Evolutionary conservation across 345 rosid species (phyloP).

Genomic region (Linum lewisii): DNA sequence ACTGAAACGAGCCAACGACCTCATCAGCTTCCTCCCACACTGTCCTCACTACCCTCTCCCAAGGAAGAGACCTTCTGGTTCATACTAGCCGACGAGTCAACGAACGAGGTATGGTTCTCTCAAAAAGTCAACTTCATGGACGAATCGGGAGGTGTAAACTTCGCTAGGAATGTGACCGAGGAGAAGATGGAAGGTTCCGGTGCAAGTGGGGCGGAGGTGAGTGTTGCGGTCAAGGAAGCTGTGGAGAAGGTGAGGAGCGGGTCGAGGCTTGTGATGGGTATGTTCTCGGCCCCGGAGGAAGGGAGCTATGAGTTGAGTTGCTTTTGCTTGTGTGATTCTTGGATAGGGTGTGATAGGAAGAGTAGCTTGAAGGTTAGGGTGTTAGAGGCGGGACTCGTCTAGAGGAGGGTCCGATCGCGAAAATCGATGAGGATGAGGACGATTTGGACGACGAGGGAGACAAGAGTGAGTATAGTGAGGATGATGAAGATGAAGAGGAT

Average conservation of each 20-base stretch:
- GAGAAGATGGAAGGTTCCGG: slow-evolving; percentile 93
- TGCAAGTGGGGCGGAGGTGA: slow-evolving; percentile 62
- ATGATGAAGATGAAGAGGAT: slow-evolving; percentile 66
- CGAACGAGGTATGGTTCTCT: slow-evolving; percentile 85
- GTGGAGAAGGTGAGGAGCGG: slow-evolving; percentile 75
- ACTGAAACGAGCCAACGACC: slow-evolving; percentile 68
- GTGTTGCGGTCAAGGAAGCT: slow-evolving; percentile 51
- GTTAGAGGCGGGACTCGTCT: slow-evolving; percentile 46
- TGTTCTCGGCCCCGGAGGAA: slow-evolving; percentile 74
- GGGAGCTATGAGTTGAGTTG: slow-evolving; percentile 83
- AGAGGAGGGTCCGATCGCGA: slow-evolving; percentile 80
- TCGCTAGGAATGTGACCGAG: too few species aligned
- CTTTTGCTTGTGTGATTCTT: slow-evolving; percentile 80
- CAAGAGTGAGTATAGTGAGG: slow-evolving; percentile 91
- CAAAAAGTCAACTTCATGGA: slow-evolving; percentile 94
- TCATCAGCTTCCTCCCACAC: slow-evolving; percentile 84
- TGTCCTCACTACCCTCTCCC: slow-evolving; percentile 75
- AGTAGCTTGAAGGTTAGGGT: slow-evolving; percentile 67
- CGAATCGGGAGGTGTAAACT: slow-evolving; percentile 70
- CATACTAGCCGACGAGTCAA: slow-evolving; percentile 66
- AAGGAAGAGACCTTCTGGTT: slow-evolving; percentile 96
- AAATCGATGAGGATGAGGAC: slow-evolving; percentile 83
- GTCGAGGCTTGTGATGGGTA: slow-evolving; percentile 83
- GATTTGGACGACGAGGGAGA: slow-evolving; percentile 79
- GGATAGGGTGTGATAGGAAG: slow-evolving; percentile 89